phyloP scores from a whole-genome alignment of 805 yeast species.

The Candida ulmi region DNA sequence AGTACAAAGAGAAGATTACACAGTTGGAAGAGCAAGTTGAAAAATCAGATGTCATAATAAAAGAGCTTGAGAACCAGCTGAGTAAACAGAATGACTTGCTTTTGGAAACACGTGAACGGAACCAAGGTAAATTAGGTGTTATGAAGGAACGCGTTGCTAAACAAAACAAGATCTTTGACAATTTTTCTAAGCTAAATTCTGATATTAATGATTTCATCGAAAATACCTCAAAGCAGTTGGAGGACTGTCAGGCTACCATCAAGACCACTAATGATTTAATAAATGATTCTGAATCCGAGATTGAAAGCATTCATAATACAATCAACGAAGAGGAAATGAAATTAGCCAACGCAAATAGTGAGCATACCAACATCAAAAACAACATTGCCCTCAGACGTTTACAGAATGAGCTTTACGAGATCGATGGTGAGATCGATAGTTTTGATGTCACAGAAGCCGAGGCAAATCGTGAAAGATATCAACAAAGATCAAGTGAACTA shows the following conservation, averaged over 20 bases:
- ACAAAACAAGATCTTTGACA: constrained; percentile 18
- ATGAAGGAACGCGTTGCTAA: constrained; percentile 2
- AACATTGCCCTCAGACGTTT: constrained; percentile 55
- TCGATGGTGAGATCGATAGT: constrained; percentile 34
- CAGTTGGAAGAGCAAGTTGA: constrained; percentile 13
- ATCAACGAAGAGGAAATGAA: constrained; percentile 33
- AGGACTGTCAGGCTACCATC: constrained; percentile 11
- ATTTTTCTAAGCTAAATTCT: constrained; percentile 27
- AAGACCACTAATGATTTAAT: constrained; percentile 14
- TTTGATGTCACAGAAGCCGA: constrained; percentile 57
- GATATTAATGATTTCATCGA: constrained; percentile 24
- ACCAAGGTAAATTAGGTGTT: constrained; percentile 1
- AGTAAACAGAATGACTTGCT: constrained; percentile 7
- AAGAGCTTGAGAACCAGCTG: constrained; percentile 19
- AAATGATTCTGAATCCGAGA: constrained; percentile 21
- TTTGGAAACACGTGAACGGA: constrained; percentile 13
- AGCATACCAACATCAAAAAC: constrained; percentile 57
- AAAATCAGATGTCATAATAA: constrained; percentile 18
- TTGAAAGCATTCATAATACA: constrained; percentile 21
- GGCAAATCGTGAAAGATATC: constrained; percentile 53
- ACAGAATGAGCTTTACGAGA: constrained; percentile 30
- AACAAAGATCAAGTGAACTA: constrained; percentile 47
- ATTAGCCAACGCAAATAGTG: constrained; percentile 51
- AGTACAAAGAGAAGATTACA: constrained; percentile 26
- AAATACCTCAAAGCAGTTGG: not conserved